These are phyloP conservation scores for Lablab purpureus DNA, from an alignment of 306 rosid species.

Conservation along the genomic window DNA sequence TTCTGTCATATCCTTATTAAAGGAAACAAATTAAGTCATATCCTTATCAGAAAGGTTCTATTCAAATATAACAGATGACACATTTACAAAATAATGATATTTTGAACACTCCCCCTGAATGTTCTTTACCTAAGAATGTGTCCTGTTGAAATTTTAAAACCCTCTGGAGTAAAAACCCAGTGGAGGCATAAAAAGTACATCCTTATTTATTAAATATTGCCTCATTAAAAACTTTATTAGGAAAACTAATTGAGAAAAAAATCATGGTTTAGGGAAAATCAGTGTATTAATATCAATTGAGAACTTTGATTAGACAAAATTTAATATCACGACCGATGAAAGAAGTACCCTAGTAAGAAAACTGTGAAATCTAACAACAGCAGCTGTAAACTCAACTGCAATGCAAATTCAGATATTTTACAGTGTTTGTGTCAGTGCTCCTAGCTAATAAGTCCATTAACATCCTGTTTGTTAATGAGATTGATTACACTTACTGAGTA, in stretches of 20 bases:
- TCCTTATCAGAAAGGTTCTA: not conserved
- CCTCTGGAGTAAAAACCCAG: not conserved
- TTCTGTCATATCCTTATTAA: not conserved
- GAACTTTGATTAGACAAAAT: not conserved
- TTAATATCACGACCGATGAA: not conserved
- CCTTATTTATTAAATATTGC: not conserved
- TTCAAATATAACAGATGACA: not conserved
- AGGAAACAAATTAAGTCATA: not conserved
- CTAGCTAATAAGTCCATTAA: conserved; percentile 15
- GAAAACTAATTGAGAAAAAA: not conserved
- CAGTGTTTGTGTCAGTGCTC: not conserved
- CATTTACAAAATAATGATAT: not conserved
- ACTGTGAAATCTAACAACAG: not conserved
- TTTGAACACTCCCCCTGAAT: not conserved
- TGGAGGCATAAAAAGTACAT: not conserved
- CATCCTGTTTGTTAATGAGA: not conserved
- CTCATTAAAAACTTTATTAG: not conserved
- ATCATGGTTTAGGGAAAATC: not conserved
- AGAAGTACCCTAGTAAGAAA: not conserved
- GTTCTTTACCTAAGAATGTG: not conserved
- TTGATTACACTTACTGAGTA: not conserved
- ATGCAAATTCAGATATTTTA: conserved; percentile 18
- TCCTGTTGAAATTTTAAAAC: not conserved
- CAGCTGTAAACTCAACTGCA: not conserved
- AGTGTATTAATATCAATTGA: not conserved